Evolutionary conservation across 371 early-diverging fungal species (phyloP).

Genomic region (Apophysomyces variabilis): DNA sequence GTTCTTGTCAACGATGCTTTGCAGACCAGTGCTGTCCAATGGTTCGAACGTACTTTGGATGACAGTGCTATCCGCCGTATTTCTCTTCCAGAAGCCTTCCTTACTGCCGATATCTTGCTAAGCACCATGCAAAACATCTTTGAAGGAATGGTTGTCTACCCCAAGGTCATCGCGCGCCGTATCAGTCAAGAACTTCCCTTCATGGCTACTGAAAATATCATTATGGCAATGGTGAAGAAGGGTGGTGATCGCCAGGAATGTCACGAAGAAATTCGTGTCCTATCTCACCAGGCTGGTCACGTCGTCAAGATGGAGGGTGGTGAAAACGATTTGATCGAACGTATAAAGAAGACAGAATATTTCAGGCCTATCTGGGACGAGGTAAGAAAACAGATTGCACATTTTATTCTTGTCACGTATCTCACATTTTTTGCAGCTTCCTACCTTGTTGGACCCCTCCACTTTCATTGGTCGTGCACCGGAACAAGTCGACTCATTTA

Average conservation of each 20-base stretch:
- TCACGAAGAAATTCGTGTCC: conserved; percentile 96
- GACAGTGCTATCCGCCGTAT: conserved; percentile 97
- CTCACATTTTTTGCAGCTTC: conserved; percentile 53
- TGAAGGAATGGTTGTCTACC: conserved; percentile 96
- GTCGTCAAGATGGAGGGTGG: conserved; percentile 93
- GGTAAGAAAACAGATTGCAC: conserved; percentile 16
- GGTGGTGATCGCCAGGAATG: conserved; percentile 97
- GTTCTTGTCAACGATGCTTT: conserved; percentile 87
- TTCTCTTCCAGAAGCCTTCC: conserved; percentile 95
- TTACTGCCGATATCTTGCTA: conserved; percentile 95
- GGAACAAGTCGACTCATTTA: conserved; percentile 89
- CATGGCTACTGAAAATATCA: conserved; percentile 99
- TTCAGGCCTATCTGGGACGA: conserved; percentile 86
- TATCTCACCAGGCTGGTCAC: conserved; percentile 91
- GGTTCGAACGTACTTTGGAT: conserved; percentile 97
- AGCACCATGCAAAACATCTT: conserved; percentile 94
- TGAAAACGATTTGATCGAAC: conserved; percentile 94
- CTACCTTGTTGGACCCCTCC: conserved; percentile 82
- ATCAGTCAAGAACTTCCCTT: conserved; percentile 96
- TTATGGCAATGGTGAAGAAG: conserved; percentile 98
- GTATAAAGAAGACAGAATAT: conserved; percentile 82
- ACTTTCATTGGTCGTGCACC: conserved; percentile 97
- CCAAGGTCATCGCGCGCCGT: conserved; percentile 90
- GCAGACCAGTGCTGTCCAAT: conserved; percentile 92
- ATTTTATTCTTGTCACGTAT: neutral